Conservation (phyloP, 768 basidiomycete genomes). For the Megacollybia marginata region DNA sequence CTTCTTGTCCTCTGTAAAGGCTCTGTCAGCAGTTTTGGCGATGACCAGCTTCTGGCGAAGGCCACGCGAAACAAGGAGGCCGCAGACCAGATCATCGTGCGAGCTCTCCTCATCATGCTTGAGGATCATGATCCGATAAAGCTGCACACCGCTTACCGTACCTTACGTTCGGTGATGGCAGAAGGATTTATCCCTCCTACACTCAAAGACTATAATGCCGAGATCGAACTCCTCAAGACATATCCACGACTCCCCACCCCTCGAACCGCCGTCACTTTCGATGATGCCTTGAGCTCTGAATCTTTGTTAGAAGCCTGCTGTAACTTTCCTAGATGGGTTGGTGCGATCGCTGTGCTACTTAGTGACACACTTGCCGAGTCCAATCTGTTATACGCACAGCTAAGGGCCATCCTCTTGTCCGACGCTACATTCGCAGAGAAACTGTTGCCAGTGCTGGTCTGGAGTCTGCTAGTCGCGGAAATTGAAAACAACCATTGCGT, state of each 20-base stretch:
- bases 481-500: too few species aligned
- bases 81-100: slow-evolving; percentile 43
- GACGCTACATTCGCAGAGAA: slow-evolving; percentile 56
- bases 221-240: slow-evolving; percentile 41
- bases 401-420: slow-evolving; percentile 48
- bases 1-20: slow-evolving; percentile 56
- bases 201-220: slow-evolving; percentile 11
- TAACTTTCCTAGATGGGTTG: slow-evolving; percentile 61
- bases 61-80: slow-evolving; percentile 28
- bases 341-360: slow-evolving; percentile 46
- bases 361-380: slow-evolving; percentile 46
- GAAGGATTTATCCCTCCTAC: slow-evolving; percentile 1
- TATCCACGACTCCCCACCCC: slow-evolving; percentile 30
- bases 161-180: slow-evolving; percentile 53
- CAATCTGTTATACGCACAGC: slow-evolving; percentile 62
- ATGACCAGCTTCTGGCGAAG: slow-evolving; percentile 37
- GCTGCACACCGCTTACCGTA: slow-evolving; percentile 53
- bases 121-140: slow-evolving; percentile 39
- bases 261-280: slow-evolving; percentile 27
- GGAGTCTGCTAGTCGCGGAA: slow-evolving; percentile 44
- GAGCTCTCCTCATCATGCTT: slow-evolving; percentile 51
- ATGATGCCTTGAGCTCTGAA: slow-evolving; percentile 20
- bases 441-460: slow-evolving; percentile 69
- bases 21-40: slow-evolving; percentile 51
- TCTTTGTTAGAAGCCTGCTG: slow-evolving; percentile 28